Percentiles rank a stretch among this genome's conserved stretches.
Conservation (phyloP, 805 yeast genomes). For the Candida chauliodis region DNA sequence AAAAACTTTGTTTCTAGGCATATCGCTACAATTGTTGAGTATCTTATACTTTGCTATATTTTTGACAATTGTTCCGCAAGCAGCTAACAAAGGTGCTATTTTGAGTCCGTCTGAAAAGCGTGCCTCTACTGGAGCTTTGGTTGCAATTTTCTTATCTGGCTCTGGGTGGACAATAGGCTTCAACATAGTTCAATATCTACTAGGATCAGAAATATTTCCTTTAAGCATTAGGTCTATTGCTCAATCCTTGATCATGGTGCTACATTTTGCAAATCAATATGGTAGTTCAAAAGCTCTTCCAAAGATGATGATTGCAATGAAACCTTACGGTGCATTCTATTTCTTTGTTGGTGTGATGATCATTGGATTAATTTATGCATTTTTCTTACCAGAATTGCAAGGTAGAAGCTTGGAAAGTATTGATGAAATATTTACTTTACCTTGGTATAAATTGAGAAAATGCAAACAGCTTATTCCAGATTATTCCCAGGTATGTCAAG, state of each 20-base stretch:
- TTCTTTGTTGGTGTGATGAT: conserved; percentile 43
- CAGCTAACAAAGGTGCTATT: conserved; percentile 22
- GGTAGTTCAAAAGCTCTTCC: conserved; percentile 54
- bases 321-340: conserved; percentile 46
- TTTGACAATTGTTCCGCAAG: conserved; percentile 42
- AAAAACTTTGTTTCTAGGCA: conserved; percentile 43
- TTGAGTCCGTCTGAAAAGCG: conserved; percentile 26
- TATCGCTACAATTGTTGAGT: conserved; percentile 38
- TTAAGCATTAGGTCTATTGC: conserved; percentile 45
- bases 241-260: conserved; percentile 47
- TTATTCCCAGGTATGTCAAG: conserved; percentile 34
- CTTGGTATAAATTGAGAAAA: conserved; percentile 51
- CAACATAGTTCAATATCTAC: conserved; percentile 49
- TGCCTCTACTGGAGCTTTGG: conserved; percentile 46
- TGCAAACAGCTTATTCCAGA: conserved; percentile 52
- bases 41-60: conserved; percentile 46
- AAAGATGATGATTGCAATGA: conserved; percentile 41
- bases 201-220: conserved; percentile 53
- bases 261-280: conserved; percentile 53
- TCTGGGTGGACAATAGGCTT: conserved; percentile 56
- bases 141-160: conserved; percentile 46
- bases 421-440: conserved; percentile 47
- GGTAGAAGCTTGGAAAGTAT: conserved; percentile 46
- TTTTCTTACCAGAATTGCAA: conserved; percentile 45
- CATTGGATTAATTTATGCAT: conserved; percentile 38